These are phyloP conservation scores for Saccharomycopsis malanga DNA, from an alignment of 805 yeast species.

Conservation along the genomic window DNA sequence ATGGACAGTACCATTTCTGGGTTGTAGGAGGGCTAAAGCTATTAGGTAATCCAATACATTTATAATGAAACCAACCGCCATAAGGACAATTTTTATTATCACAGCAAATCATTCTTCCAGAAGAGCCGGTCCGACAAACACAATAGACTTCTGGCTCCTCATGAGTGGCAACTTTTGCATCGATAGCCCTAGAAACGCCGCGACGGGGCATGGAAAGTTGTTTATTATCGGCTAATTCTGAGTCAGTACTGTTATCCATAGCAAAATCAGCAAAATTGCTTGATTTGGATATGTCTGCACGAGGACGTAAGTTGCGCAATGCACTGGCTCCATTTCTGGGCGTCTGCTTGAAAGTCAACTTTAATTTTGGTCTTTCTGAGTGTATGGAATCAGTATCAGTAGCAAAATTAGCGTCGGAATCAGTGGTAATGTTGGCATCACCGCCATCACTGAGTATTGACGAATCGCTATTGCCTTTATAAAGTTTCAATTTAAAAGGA, in stretches of 20 bases:
- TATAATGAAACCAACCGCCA: conserved; percentile 74
- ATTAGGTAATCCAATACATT: conserved; percentile 53
- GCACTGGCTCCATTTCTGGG: no score
- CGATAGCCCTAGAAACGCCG: neutral
- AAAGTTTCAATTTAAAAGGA: neutral
- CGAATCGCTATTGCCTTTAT: neutral
- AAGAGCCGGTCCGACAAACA: conserved; percentile 38
- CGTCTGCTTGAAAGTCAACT: neutral
- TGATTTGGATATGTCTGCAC: neutral
- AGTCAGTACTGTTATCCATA: no score
- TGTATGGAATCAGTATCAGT: neutral
- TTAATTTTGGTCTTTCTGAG: neutral
- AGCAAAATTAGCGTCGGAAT: conserved; percentile 6
- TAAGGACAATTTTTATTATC: conserved; percentile 63
- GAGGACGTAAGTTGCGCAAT: no score
- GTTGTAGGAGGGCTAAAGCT: conserved; percentile 46
- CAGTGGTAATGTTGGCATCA: neutral
- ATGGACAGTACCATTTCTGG: conserved; percentile 71
- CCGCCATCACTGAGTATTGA: neutral
- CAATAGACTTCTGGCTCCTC: conserved; percentile 35
- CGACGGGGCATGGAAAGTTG: neutral
- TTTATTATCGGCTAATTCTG: neutral
- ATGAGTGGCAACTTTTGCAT: neutral
- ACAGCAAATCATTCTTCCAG: conserved; percentile 88
- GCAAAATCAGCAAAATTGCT: conserved; percentile 1